A percentile compares a stretch with the other conserved stretches of the same genome.
phyloP scores from a whole-genome alignment of 2,329 filamentous ascomycete genomes.

The Chaetomium globosum region DNA sequence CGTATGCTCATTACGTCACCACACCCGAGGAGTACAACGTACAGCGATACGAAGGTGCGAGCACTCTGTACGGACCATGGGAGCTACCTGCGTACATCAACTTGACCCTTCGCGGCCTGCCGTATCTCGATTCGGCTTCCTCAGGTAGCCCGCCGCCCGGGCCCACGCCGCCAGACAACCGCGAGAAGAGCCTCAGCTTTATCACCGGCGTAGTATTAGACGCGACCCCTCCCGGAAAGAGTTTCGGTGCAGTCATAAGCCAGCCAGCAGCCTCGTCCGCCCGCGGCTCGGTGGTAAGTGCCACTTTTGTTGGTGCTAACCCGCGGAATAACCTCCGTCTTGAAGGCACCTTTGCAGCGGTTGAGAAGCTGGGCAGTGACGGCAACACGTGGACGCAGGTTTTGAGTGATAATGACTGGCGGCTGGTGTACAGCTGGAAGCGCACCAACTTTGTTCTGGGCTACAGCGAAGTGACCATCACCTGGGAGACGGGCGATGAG shows the following conservation, averaged over 20 bases:
- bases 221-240: constrained; percentile 62
- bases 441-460: constrained; percentile 70
- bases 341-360: constrained; percentile 73
- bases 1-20: constrained; percentile 62
- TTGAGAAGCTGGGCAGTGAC: constrained; percentile 62
- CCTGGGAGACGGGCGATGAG: constrained; percentile 71
- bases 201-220: constrained; percentile 79
- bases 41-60: constrained; percentile 89
- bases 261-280: constrained; percentile 56
- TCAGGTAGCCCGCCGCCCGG: constrained; percentile 44
- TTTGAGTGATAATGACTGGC: constrained; percentile 80
- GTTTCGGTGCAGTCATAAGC: constrained; percentile 68
- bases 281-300: constrained; percentile 62
- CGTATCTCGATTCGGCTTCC: constrained; percentile 60
- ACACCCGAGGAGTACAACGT: constrained; percentile 59
- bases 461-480: constrained; percentile 72
- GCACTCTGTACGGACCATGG: constrained; percentile 81
- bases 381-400: constrained; percentile 62
- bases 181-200: constrained; percentile 72
- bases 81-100: constrained; percentile 88
- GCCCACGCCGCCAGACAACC: constrained; percentile 74
- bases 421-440: constrained; percentile 77
- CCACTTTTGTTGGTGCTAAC: constrained; percentile 80
- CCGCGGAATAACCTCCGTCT: constrained; percentile 82
- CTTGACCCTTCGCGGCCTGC: constrained; percentile 69